Evolutionary conservation across 2,329 filamentous ascomycete species (phyloP).

Genomic region (Epichloe hybrida): DNA sequence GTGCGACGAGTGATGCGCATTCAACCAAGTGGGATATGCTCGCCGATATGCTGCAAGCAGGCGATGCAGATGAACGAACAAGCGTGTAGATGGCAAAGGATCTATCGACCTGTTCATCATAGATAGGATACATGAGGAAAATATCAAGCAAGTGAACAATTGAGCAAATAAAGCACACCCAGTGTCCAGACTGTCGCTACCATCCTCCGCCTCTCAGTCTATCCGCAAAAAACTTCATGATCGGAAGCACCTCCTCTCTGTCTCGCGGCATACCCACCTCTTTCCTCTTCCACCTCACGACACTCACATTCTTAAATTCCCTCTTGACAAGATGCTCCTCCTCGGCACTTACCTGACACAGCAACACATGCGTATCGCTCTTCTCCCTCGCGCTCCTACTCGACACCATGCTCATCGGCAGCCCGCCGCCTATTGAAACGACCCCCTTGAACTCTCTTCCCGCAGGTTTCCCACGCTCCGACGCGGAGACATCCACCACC

Average conservation of each 20-base stretch:
- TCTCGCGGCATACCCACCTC: constrained; percentile 74
- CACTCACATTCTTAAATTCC: constrained; percentile 52
- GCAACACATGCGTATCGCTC: constrained; percentile 47
- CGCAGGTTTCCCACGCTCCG: not conserved
- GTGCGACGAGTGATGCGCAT: constrained; percentile 51
- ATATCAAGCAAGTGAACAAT: no score
- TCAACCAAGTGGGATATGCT: constrained; percentile 63
- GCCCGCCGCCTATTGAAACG: constrained; percentile 47
- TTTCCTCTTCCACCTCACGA: constrained; percentile 53
- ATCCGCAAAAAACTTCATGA: constrained; percentile 73
- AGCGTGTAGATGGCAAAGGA: not conserved
- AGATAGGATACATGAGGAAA: no score
- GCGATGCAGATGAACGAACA: constrained; percentile 9
- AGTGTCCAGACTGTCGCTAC: constrained; percentile 4
- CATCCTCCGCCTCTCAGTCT: constrained; percentile 30
- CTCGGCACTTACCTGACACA: constrained; percentile 47
- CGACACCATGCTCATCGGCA: constrained; percentile 39
- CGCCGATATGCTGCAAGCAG: constrained; percentile 62
- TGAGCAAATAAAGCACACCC: not conserved
- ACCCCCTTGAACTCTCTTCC: constrained; percentile 32
- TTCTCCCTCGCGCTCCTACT: constrained; percentile 34
- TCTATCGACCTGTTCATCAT: no score
- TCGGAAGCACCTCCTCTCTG: constrained; percentile 74
- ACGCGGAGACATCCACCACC: constrained; percentile 21
- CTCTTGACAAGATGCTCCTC: constrained; percentile 50